A percentile compares a stretch with the other conserved stretches of the same genome.
These are phyloP conservation scores for Phascolomyces articulosus DNA, from an alignment of 371 early-diverging fungal species.

Conservation along the genomic window DNA sequence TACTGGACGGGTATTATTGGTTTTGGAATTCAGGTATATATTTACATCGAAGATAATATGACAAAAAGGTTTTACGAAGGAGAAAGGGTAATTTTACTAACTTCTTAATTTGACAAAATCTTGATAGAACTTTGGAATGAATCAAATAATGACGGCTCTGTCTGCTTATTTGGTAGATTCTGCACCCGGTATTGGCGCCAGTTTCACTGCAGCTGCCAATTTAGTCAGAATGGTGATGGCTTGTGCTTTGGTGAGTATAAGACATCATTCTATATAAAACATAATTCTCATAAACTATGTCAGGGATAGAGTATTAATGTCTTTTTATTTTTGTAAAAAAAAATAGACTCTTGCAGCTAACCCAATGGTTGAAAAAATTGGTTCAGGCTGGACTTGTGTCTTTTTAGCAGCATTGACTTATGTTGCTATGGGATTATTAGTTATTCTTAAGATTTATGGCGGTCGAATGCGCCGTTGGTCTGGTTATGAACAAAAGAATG, in stretches of 20 bases:
- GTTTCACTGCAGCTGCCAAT: conserved; percentile 48
- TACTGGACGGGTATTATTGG: conserved; percentile 46
- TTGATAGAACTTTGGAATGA: conserved; percentile 31
- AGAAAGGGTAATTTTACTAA: too few species aligned
- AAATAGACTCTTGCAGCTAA: conserved; percentile 32
- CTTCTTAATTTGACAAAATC: too few species aligned
- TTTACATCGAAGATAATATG: too few species aligned
- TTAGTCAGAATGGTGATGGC: conserved; percentile 46
- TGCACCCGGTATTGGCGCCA: conserved; percentile 47
- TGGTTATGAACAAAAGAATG: conserved; percentile 16
- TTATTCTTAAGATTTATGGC: conserved; percentile 24
- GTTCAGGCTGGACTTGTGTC: conserved; percentile 31
- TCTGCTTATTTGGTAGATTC: conserved; percentile 51
- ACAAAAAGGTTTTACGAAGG: too few species aligned
- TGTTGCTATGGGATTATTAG: conserved; percentile 8
- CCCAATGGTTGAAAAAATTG: conserved; percentile 26
- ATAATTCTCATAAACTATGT: too few species aligned
- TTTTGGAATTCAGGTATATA: conserved; percentile 50
- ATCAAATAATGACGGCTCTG: conserved; percentile 29
- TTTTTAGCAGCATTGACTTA: conserved; percentile 24
- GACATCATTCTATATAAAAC: too few species aligned
- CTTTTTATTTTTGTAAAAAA: too few species aligned
- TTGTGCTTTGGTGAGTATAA: conserved; percentile 18
- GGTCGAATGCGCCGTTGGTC: conserved; percentile 17
- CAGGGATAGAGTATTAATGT: too few species aligned